These are phyloP conservation scores for Rhynchospora breviuscula DNA, from an alignment of 176 grass and related monocot species.

Conservation along the genomic window DNA sequence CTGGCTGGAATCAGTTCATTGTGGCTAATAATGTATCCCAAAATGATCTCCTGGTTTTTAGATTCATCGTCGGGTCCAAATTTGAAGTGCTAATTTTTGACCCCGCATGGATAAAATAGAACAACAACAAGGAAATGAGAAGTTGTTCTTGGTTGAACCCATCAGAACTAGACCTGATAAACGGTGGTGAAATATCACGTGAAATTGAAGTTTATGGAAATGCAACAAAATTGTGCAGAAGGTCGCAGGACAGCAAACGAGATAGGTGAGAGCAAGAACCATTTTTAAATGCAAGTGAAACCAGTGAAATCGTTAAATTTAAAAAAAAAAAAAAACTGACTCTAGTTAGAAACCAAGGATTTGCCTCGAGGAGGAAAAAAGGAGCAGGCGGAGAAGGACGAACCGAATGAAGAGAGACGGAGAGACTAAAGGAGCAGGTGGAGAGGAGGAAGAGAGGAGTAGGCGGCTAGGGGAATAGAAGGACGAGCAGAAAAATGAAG, in stretches of 20 bases:
- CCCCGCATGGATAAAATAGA: constrained; percentile 36
- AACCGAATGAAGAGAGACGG: too few species aligned
- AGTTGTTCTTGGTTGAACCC: not conserved
- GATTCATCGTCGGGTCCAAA: constrained; percentile 25
- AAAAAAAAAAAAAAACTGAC: too few species aligned
- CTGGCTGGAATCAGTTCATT: constrained; percentile 39
- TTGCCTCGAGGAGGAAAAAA: too few species aligned
- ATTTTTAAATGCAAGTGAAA: not conserved
- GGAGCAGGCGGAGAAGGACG: too few species aligned
- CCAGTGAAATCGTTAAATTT: too few species aligned
- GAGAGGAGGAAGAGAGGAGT: too few species aligned
- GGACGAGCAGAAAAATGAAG: too few species aligned
- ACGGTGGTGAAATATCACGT: not conserved
- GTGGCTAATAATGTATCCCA: constrained; percentile 24
- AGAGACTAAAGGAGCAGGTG: too few species aligned
- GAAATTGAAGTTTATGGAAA: constrained; percentile 25
- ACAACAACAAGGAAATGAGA: constrained; percentile 10
- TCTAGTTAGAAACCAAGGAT: too few species aligned
- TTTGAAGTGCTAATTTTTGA: constrained; percentile 41
- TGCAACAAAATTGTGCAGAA: not conserved
- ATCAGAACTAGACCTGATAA: not conserved
- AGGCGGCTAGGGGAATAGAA: too few species aligned
- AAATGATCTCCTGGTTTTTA: constrained; percentile 38
- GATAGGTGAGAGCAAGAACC: not conserved
- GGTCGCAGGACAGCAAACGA: not conserved